These are phyloP conservation scores for Aspergillus avenaceus DNA, from an alignment of 495 filamentous ascomycete species.

Conservation along the genomic window DNA sequence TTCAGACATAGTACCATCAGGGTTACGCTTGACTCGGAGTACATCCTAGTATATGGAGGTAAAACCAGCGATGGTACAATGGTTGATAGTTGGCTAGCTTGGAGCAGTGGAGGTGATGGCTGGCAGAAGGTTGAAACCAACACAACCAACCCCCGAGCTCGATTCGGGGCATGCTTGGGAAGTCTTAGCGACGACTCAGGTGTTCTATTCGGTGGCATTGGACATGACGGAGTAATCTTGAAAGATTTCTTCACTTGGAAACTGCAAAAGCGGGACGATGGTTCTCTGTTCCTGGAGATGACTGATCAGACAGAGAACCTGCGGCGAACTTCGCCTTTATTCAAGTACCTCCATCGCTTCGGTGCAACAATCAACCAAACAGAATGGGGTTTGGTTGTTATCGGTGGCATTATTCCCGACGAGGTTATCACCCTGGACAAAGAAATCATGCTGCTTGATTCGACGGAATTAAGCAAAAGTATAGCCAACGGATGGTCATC, in stretches of 20 bases:
- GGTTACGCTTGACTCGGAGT: conserved; percentile 40
- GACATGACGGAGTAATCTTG: conserved; percentile 52
- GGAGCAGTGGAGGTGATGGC: conserved; percentile 45
- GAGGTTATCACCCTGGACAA: conserved; percentile 25
- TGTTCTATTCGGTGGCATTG: conserved; percentile 65
- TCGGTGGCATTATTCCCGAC: conserved; percentile 36
- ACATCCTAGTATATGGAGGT: conserved; percentile 66
- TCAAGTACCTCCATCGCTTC: conserved; percentile 23
- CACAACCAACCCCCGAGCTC: conserved; percentile 38
- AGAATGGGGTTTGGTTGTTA: conserved; percentile 33
- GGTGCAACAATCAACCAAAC: conserved; percentile 31
- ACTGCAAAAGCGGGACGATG: conserved; percentile 24
- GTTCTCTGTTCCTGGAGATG: conserved; percentile 21
- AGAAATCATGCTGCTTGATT: conserved; percentile 37
- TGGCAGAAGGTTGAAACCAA: conserved; percentile 47
- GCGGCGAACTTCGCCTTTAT: conserved; percentile 15
- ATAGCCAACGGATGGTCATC: conserved; percentile 9
- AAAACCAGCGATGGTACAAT: conserved; percentile 53
- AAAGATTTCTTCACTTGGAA: conserved; percentile 57
- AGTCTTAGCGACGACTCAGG: conserved; percentile 42
- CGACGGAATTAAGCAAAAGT: conserved; percentile 7
- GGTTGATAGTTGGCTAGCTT: conserved; percentile 61
- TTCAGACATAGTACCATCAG: conserved; percentile 66
- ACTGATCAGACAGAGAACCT: conserved; percentile 20
- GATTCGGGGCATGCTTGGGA: conserved; percentile 58